These are phyloP conservation scores for Zostera marina DNA, from an alignment of 116 monocot genomes.

Conservation along the genomic window DNA sequence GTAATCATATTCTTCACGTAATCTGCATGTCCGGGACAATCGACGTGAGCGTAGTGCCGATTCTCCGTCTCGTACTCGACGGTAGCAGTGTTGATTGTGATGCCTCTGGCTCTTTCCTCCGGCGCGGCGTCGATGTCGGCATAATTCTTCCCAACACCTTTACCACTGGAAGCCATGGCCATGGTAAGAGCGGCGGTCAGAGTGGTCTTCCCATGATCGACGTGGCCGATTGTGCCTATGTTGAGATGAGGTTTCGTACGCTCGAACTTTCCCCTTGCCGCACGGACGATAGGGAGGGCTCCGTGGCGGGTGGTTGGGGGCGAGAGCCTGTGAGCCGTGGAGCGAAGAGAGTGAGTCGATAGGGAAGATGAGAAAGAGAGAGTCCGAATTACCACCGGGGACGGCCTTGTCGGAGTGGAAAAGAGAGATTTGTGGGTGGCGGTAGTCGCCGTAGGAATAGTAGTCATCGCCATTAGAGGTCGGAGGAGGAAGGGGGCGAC, in stretches of 20 bases:
- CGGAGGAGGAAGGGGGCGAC: not conserved
- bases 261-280: conserved; percentile 70
- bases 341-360: not conserved
- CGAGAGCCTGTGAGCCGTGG: not conserved
- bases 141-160: conserved; percentile 43
- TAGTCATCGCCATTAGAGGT: not conserved
- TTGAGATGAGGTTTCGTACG: conserved; percentile 63
- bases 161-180: conserved; percentile 45
- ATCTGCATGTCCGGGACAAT: conserved; percentile 73
- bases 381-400: conserved; percentile 1
- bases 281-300: conserved; percentile 14
- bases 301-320: conserved; percentile 6
- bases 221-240: conserved; percentile 75
- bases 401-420: not conserved
- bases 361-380: conserved; percentile 16
- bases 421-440: conserved; percentile 1
- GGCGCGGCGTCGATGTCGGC: conserved; percentile 77
- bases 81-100: conserved; percentile 72
- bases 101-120: conserved; percentile 68
- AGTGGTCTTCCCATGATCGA: conserved; percentile 78
- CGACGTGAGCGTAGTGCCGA: conserved; percentile 76
- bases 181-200: conserved; percentile 66
- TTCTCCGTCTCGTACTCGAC: conserved; percentile 70
- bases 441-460: not conserved
- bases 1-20: conserved; percentile 97